phyloP scores from a whole-genome alignment of 352 stramenopile genomes.

The Phytophthora pseudosyringae region DNA sequence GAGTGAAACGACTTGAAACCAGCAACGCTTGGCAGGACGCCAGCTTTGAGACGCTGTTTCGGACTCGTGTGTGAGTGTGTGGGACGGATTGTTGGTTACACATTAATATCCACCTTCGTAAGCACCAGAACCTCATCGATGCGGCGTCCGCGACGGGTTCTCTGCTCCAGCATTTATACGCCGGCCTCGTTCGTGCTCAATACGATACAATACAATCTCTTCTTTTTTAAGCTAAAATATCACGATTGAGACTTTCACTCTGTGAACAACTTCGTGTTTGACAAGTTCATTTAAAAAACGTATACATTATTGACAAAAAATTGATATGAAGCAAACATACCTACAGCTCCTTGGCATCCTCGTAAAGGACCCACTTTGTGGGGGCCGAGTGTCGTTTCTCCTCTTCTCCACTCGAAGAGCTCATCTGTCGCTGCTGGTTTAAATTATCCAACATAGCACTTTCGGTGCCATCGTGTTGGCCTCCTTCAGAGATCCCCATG shows the following conservation, averaged over 20 bases:
- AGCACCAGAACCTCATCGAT: no score
- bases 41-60: no score
- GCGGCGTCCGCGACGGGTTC: no score
- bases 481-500: conserved; percentile 10
- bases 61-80: no score
- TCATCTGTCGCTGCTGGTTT: conserved; percentile 29
- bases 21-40: neutral
- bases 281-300: conserved; percentile 6
- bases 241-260: no score
- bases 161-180: no score
- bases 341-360: conserved; percentile 32
- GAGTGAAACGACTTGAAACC: neutral
- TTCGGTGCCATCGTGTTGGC: conserved; percentile 13
- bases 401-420: conserved; percentile 38
- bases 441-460: conserved; percentile 22
- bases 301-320: conserved; percentile 28
- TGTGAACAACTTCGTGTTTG: neutral
- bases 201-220: no score
- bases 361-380: conserved; percentile 18
- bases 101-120: no score
- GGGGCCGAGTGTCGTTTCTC: conserved; percentile 11
- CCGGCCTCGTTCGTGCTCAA: no score
- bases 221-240: no score
- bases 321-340: neutral
- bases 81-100: no score